These are phyloP conservation scores for Boletus barrowsii DNA, from an alignment of 768 basidiomycete species.

Conservation along the genomic window DNA sequence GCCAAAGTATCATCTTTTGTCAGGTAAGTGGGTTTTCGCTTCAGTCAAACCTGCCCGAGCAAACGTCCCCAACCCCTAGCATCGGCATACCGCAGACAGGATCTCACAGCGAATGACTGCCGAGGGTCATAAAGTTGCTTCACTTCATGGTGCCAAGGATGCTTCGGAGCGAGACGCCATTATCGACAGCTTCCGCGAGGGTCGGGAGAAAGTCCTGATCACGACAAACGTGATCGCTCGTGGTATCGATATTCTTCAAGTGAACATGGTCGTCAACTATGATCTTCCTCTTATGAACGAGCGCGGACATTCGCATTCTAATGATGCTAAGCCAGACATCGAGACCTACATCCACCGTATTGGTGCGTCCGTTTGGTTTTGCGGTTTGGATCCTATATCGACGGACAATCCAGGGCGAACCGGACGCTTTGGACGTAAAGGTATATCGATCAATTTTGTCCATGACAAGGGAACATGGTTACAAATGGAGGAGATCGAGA, in stretches of 20 bases:
- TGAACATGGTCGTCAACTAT: constrained; percentile 99
- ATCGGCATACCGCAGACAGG: constrained; percentile 88
- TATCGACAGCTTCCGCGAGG: constrained; percentile 94
- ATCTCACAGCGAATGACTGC: constrained; percentile 87
- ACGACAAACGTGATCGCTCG: constrained; percentile 99
- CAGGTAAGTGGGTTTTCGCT: constrained; percentile 50
- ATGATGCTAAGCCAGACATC: constrained; percentile 72
- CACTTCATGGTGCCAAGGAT: constrained; percentile 93
- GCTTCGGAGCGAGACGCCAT: constrained; percentile 84
- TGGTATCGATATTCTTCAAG: constrained; percentile 97
- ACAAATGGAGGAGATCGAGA: constrained; percentile 89
- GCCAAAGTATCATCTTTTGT: constrained; percentile 98
- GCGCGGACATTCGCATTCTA: constrained; percentile 40
- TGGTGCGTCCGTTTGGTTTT: constrained; percentile 48
- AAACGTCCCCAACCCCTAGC: constrained; percentile 39
- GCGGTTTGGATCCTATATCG: neutral
- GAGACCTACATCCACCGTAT: constrained; percentile 99
- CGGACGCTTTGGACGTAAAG: constrained; percentile 95
- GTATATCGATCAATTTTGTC: constrained; percentile 96
- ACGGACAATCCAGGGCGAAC: constrained; percentile 71
- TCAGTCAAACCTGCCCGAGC: neutral
- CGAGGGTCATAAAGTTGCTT: constrained; percentile 95
- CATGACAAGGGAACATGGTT: constrained; percentile 84
- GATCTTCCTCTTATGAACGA: constrained; percentile 87
- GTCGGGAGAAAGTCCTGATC: constrained; percentile 94